Base-by-base conservation (phyloP, 345 rosid species). In the Hevea brasiliensis region DNA sequence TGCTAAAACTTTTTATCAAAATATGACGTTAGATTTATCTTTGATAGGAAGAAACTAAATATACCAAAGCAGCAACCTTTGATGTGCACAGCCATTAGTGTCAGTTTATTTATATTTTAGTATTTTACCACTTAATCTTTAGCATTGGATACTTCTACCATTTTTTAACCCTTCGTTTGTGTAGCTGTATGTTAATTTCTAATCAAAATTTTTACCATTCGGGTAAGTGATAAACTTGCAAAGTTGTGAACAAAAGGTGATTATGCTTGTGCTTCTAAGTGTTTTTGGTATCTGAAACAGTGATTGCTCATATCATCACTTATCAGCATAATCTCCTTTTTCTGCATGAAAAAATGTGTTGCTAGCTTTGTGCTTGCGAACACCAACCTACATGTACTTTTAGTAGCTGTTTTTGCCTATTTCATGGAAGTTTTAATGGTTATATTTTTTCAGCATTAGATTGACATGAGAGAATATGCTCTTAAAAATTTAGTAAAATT, bases 31-130 rank as follows among this genome's bases (percentile, higher is more conserved):
- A 57, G 23, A 26, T 70, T 23, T 81, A 57, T 40, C 83, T 74
- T 81, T 42, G 44, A 77, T 8, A 4, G 14, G 70, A 84, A 80
- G 82, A 55, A 79, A 80, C 50, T 24, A 67, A 48, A 64, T 72
- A 72, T 72, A 57, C 75, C 65, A 57, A 51, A 71, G 56, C 41
- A 42, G 27, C n/a, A 57, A 8, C 32, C 62, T 48, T 72, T 23
- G 21, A 35, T 63, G 32, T 51, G 58, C 55, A 18, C 56, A 4
- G 20, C 48, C 60, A 35, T 20, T 40, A 41, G n/a, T 68, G 13
- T 53, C 47, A 23, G 72, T 40, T 50, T 50, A 50, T 21, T 35
- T 35, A 41, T 41, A 2, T 35, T 65, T 68, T 37, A 11, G 14
- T 57, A n/a, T 26, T 32, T 32, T 58, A 14, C 11, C 37, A 4